A percentile compares a stretch with the other conserved stretches of the same genome.
These are phyloP conservation scores for Mortierella sp. DNA, from an alignment of 371 early-diverging fungal genomes.

Conservation along the genomic window DNA sequence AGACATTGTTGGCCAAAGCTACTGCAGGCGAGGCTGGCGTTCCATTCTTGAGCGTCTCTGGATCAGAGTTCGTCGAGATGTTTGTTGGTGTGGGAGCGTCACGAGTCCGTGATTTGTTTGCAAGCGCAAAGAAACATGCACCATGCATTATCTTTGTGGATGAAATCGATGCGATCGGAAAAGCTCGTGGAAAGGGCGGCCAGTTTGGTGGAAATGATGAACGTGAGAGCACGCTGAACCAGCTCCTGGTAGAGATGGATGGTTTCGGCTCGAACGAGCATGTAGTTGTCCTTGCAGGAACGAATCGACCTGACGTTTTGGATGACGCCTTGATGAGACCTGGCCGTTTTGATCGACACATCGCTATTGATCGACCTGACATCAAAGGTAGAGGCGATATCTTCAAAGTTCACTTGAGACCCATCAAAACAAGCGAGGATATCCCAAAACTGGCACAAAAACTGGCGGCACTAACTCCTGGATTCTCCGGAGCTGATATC, in stretches of 20 bases:
- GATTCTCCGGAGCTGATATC: constrained; percentile 98
- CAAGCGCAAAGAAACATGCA: constrained; percentile 95
- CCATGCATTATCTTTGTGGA: constrained; percentile 99
- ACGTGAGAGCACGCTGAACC: constrained; percentile 97
- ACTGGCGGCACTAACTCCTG: constrained; percentile 96
- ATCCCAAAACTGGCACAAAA: constrained; percentile 80
- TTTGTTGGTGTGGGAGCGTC: constrained; percentile 99
- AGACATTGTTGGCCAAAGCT: constrained; percentile 98
- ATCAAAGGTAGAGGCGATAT: constrained; percentile 95
- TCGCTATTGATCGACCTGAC: constrained; percentile 96
- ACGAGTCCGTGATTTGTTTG: constrained; percentile 98
- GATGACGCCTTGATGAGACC: constrained; percentile 96
- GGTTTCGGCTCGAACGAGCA: constrained; percentile 96
- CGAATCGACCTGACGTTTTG: constrained; percentile 94
- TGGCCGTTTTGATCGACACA: constrained; percentile 99
- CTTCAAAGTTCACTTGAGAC: constrained; percentile 95
- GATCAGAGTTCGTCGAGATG: constrained; percentile 99
- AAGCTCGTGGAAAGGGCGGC: constrained; percentile 94
- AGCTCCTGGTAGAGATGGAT: constrained; percentile 99
- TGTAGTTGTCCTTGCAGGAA: constrained; percentile 95
- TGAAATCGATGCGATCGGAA: constrained; percentile 99
- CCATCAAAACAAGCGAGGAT: constrained; percentile 92
- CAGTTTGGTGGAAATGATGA: constrained; percentile 98
- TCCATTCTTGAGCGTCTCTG: constrained; percentile 97
- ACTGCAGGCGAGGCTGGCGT: constrained; percentile 99